Evolutionary conservation across 1,284 basidiomycete species (phyloP).

Genomic region (Ganoderma boninense): DNA sequence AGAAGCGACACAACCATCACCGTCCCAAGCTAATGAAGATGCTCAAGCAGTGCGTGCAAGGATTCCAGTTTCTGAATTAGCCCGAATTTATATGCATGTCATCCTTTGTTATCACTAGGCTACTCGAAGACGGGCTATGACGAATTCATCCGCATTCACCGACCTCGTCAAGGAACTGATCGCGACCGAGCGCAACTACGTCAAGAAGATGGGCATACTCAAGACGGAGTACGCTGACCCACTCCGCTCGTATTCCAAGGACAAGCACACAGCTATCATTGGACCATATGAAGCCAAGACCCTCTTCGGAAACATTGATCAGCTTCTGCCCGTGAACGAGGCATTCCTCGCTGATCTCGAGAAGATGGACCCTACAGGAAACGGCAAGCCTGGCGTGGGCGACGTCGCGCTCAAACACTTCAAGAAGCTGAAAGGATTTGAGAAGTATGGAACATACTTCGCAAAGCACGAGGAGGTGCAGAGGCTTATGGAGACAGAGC

Average conservation of each 20-base stretch:
- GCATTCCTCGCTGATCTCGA: slow-evolving; percentile 89
- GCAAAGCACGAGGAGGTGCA: slow-evolving; percentile 95
- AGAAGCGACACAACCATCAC: slow-evolving; percentile 26
- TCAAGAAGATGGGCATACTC: slow-evolving; percentile 76
- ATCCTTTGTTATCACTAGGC: slow-evolving; percentile 16
- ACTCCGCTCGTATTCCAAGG: slow-evolving; percentile 84
- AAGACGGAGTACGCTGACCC: slow-evolving; percentile 91
- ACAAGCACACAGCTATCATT: slow-evolving; percentile 87
- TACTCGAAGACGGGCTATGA: slow-evolving; percentile 62
- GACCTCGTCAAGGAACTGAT: slow-evolving; percentile 82
- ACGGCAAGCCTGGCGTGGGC: slow-evolving; percentile 76
- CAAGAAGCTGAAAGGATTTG: slow-evolving; percentile 83
- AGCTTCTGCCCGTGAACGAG: slow-evolving; percentile 87
- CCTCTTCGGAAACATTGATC: slow-evolving; percentile 94
- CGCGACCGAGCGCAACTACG: slow-evolving; percentile 80
- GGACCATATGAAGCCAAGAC: slow-evolving; percentile 91
- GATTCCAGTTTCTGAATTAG: not conserved
- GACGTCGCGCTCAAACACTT: slow-evolving; percentile 90
- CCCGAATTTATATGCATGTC: not conserved
- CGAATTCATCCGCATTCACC: slow-evolving; percentile 68
- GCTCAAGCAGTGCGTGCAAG: slow-evolving; percentile 25
- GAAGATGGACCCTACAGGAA: slow-evolving; percentile 58
- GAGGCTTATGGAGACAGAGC: slow-evolving; percentile 85
- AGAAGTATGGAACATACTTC: slow-evolving; percentile 92
- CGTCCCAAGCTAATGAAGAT: slow-evolving; percentile 14